These are phyloP conservation scores for Linum usitatissimum DNA, from an alignment of 345 rosid species.

Conservation along the genomic window DNA sequence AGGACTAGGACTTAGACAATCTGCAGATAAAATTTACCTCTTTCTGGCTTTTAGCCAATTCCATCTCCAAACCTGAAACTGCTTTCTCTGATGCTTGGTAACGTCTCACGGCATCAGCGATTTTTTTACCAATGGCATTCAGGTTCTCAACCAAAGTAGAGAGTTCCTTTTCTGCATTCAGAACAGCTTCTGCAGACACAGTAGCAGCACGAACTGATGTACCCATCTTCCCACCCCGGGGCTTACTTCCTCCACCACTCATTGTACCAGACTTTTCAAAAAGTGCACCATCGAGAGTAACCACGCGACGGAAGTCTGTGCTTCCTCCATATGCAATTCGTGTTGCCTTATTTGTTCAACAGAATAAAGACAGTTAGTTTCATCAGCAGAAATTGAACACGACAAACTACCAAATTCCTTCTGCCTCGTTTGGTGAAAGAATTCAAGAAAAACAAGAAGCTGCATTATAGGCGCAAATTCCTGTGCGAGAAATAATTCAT, in stretches of 20 bases:
- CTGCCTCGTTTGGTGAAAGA: too few relatives aligned
- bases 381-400: too few relatives aligned
- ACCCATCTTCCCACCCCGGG: slow-evolving; percentile 96
- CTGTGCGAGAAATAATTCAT: too few relatives aligned
- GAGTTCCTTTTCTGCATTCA: slow-evolving; percentile 67
- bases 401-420: too few relatives aligned
- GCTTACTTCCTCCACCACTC: slow-evolving; percentile 97
- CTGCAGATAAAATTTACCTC: slow-evolving; percentile 38
- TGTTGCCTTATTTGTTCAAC: slow-evolving; percentile 51
- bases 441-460: too few relatives aligned
- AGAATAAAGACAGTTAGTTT: not conserved
- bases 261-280: slow-evolving; percentile 95
- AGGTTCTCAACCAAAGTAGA: slow-evolving; percentile 39
- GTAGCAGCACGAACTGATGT: slow-evolving; percentile 71
- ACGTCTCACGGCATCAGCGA: slow-evolving; percentile 51
- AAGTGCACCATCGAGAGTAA: slow-evolving; percentile 90
- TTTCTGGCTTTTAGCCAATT: slow-evolving; percentile 71
- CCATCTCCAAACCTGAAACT: slow-evolving; percentile 62
- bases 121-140: slow-evolving; percentile 43
- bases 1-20: not conserved
- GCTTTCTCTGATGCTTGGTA: slow-evolving; percentile 60
- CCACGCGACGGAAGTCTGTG: slow-evolving; percentile 79
- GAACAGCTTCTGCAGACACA: slow-evolving; percentile 61
- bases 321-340: slow-evolving; percentile 76
- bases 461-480: too few relatives aligned